Conservation (phyloP, 192 early-diverging fungal genomes). For the Podila epigama region DNA sequence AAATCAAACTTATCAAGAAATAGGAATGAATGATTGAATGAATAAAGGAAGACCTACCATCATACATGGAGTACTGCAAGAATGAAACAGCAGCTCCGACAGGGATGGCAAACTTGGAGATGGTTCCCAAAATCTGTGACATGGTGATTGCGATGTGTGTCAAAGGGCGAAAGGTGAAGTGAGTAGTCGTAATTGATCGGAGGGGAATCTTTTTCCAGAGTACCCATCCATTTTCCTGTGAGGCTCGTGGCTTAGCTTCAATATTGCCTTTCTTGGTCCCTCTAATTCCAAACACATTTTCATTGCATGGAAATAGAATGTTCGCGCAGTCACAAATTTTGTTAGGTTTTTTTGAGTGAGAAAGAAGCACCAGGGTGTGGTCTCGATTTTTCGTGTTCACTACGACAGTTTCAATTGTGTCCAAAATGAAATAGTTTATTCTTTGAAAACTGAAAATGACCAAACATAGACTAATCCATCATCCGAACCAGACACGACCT, state of each 20-base stretch:
- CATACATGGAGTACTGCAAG: conserved; percentile 89
- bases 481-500: conserved; percentile 85
- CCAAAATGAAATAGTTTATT: no score
- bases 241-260: no score
- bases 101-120: conserved; percentile 85
- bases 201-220: not conserved
- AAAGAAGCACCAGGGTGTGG: no score
- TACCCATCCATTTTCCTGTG: not conserved
- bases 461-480: conserved; percentile 83
- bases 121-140: conserved; percentile 64
- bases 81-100: conserved; percentile 73
- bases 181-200: not conserved
- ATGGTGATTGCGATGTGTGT: conserved; percentile 34
- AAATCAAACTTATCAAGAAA: not conserved
- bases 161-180: not conserved
- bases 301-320: no score
- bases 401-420: no score
- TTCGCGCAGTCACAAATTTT: no score
- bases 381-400: no score
- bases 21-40: not conserved
- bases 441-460: conserved; percentile 82
- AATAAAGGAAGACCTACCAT: conserved; percentile 67
- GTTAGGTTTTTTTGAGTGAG: no score
- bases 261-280: no score
- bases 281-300: no score